Evolutionary conservation across 345 rosid species (phyloP).

Genomic region (Gossypium arboreum): DNA sequence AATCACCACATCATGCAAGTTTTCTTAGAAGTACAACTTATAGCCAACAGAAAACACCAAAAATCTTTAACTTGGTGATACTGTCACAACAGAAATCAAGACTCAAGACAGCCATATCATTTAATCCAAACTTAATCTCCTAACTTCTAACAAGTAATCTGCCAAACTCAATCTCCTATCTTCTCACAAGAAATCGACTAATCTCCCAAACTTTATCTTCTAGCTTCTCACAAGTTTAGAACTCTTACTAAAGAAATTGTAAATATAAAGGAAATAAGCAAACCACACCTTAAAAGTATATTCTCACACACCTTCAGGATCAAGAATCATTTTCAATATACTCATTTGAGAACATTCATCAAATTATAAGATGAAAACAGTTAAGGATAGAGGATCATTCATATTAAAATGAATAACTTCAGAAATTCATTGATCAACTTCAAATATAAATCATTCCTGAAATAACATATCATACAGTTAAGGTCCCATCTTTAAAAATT

Average conservation of each 20-base stretch:
- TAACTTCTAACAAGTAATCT: background rate
- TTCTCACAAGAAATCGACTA: no score
- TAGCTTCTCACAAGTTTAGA: background rate
- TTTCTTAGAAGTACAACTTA: background rate
- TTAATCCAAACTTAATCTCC: constrained; percentile 3
- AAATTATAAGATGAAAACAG: background rate
- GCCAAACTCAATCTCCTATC: background rate
- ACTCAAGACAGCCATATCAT: background rate
- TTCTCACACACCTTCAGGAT: background rate
- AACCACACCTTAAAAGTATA: background rate
- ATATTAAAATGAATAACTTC: background rate
- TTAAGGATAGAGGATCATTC: background rate
- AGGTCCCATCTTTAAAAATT: background rate
- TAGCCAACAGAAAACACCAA: background rate
- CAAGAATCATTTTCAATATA: background rate
- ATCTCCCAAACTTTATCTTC: no score
- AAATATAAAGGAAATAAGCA: background rate
- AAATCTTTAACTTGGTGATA: background rate
- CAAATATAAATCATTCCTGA: background rate
- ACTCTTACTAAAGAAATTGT: background rate
- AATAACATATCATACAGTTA: background rate
- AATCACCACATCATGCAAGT: background rate
- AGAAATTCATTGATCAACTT: background rate
- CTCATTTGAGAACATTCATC: background rate
- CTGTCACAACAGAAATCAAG: background rate